Conservation (phyloP, 176 grass and related monocot genomes). For the Avena insularis region DNA sequence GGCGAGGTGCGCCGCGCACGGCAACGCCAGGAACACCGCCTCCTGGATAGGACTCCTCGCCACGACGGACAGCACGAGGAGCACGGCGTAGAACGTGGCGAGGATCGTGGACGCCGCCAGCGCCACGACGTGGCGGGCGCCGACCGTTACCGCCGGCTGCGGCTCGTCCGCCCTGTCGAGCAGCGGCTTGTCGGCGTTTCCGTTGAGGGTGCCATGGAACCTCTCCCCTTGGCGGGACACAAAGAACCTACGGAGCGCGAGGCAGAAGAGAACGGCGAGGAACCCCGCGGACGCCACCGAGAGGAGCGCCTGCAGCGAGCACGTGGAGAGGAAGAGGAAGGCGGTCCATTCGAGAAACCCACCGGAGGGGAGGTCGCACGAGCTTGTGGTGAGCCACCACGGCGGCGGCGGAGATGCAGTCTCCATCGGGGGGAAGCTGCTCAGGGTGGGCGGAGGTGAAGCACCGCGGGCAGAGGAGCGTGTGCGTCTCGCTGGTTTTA, state of each 20-base stretch:
- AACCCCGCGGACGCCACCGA: background rate
- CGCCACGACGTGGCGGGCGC: background rate
- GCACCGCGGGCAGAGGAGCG: no score
- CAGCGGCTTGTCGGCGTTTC: background rate
- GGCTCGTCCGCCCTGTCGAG: background rate
- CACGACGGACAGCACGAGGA: background rate
- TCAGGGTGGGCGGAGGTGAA: no score
- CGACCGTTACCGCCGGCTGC: background rate
- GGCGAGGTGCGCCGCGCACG: conserved; percentile 56
- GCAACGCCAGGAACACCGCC: conserved; percentile 58
- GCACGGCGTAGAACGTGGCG: background rate
- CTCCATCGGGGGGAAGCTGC: no score
- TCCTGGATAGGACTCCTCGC: background rate
- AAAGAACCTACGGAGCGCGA: background rate
- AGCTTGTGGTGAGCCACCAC: no score
- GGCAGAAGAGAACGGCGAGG: background rate
- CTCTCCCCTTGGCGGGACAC: background rate
- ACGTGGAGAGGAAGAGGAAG: background rate
- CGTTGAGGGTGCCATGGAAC: background rate
- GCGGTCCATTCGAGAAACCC: no score
- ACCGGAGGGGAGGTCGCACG: no score
- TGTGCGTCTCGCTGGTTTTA: no score
- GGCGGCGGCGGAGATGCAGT: no score
- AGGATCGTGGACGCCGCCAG: background rate
- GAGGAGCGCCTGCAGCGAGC: background rate